phyloP scores from a whole-genome alignment of 148 eudicot species.

The Rhododendron ferrugineum region DNA sequence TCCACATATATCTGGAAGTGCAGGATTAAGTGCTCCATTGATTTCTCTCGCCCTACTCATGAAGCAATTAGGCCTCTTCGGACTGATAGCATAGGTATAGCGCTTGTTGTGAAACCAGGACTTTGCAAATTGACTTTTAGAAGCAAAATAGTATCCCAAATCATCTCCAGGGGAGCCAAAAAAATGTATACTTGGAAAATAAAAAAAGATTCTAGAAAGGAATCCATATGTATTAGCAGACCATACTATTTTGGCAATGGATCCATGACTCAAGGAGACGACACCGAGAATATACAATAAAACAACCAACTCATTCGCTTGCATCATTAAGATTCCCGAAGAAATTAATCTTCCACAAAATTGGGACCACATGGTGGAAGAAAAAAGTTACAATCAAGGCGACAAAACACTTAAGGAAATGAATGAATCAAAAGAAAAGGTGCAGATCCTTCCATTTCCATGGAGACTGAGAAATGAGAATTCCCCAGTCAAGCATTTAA shows the following conservation, averaged over 20 bases:
- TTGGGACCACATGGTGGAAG: not conserved
- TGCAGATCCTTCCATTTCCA: not conserved
- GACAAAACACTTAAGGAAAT: too few relatives aligned
- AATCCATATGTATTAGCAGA: not conserved
- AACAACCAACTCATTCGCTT: not conserved
- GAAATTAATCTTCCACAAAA: not conserved
- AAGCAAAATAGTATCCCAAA: too few relatives aligned
- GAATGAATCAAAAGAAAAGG: not conserved
- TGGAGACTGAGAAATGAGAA: not conserved
- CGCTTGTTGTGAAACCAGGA: not conserved
- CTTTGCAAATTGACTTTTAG: not conserved
- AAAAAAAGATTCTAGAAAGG: not conserved
- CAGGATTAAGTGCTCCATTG: not conserved
- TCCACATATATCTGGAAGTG: not conserved
- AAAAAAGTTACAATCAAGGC: too few relatives aligned
- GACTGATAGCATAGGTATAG: not conserved
- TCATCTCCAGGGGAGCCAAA: not conserved
- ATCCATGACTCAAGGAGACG: not conserved
- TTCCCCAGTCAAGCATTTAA: not conserved
- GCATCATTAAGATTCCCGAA: not conserved
- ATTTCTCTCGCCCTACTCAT: not conserved
- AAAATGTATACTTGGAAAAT: not conserved
- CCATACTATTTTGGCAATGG: not conserved
- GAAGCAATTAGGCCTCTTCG: not conserved
- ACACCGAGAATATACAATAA: not conserved